phyloP scores from a whole-genome alignment of 2,329 filamentous ascomycete genomes.

The Penicillium occitanis region DNA sequence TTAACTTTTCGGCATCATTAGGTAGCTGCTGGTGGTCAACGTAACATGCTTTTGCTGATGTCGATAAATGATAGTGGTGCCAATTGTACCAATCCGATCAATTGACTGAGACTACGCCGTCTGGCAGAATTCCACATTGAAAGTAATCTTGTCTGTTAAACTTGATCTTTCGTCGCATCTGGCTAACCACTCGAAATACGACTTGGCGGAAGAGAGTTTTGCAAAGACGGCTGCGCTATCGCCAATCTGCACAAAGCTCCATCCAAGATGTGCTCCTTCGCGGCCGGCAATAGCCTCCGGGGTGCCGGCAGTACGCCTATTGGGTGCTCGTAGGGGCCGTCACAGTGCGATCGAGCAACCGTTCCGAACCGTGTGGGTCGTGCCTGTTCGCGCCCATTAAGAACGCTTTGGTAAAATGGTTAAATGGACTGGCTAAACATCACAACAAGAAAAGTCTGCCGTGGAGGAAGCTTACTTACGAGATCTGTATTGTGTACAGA shows the following conservation, averaged over 20 bases:
- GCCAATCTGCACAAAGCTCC: slow-evolving; percentile 23
- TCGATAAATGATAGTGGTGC: neutral
- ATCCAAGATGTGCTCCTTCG: slow-evolving; percentile 24
- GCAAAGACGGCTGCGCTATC: slow-evolving; percentile 25
- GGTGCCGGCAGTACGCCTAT: slow-evolving; percentile 28
- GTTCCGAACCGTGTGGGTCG: slow-evolving; percentile 28
- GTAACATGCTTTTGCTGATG: slow-evolving; percentile 37
- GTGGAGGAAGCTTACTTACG: neutral
- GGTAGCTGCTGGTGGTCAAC: slow-evolving; percentile 43
- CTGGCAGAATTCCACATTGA: neutral
- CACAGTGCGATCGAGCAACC: slow-evolving; percentile 27
- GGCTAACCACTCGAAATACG: neutral
- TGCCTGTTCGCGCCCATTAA: slow-evolving; percentile 31
- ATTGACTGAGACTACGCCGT: neutral
- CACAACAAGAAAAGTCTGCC: slow-evolving; percentile 24
- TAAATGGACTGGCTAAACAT: slow-evolving; percentile 36
- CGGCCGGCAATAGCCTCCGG: slow-evolving; percentile 27
- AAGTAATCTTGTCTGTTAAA: neutral
- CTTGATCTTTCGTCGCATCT: neutral
- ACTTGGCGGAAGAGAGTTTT: slow-evolving; percentile 20
- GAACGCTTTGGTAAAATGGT: slow-evolving; percentile 26
- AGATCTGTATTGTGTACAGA: neutral
- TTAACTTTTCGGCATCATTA: slow-evolving; percentile 48
- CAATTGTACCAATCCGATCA: neutral
- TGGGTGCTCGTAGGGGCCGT: slow-evolving; percentile 26